Evolutionary conservation across 1,139 yeast species (phyloP).

Genomic region (Pichia inconspicua): DNA sequence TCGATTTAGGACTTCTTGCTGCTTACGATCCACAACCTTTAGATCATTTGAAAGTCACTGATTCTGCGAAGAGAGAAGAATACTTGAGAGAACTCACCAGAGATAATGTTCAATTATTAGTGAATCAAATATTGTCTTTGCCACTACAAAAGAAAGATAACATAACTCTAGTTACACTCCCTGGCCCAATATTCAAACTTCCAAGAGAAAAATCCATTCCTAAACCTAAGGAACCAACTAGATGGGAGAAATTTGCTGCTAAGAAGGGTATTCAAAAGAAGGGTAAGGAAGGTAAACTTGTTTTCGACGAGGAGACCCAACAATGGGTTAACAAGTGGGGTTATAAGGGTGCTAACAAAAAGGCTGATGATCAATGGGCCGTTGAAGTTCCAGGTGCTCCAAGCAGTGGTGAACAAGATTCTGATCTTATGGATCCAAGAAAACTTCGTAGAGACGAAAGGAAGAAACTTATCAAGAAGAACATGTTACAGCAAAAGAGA

Average conservation of each 20-base stretch:
- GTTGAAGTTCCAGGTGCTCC: constrained; percentile 78
- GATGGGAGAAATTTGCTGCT: constrained; percentile 95
- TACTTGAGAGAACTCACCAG: constrained; percentile 66
- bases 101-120: constrained; percentile 84
- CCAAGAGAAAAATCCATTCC: constrained; percentile 97
- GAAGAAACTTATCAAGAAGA: constrained; percentile 77
- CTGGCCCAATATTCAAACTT: constrained; percentile 71
- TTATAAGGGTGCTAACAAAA: constrained; percentile 85
- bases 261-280: constrained; percentile 90
- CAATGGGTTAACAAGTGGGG: constrained; percentile 99
- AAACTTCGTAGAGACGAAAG: constrained; percentile 72
- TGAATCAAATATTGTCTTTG: constrained; percentile 82
- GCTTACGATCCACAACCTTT: constrained; percentile 83
- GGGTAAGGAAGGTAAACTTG: constrained; percentile 84
- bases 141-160: constrained; percentile 73
- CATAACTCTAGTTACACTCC: constrained; percentile 76
- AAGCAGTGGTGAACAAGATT: constrained; percentile 37
- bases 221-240: constrained; percentile 83
- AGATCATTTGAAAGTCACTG: constrained; percentile 47
- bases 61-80: constrained; percentile 50
- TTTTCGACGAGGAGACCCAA: constrained; percentile 79
- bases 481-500: constrained; percentile 78
- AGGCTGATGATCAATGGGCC: constrained; percentile 85
- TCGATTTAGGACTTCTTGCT: constrained; percentile 80
- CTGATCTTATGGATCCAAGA: constrained; percentile 69